Percentiles rank a stretch among this genome's conserved stretches.
Conservation (phyloP, 345 rosid species). For the Nephelium lappaceum region DNA sequence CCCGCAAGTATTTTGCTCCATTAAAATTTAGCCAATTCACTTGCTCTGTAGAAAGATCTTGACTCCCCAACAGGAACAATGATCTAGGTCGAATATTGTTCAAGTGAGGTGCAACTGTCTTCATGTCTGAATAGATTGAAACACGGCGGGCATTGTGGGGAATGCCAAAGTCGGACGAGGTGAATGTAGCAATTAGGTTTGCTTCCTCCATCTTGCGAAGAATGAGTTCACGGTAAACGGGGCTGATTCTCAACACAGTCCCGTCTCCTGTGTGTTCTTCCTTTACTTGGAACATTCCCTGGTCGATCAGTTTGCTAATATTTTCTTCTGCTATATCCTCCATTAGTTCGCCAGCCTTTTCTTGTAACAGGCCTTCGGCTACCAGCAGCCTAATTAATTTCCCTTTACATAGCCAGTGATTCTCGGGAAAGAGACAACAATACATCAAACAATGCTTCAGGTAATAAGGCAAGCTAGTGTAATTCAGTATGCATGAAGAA, state of each 20-base stretch:
- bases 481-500: conserved; percentile 21
- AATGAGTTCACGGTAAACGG: conserved; percentile 21
- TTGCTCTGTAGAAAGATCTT: conserved; percentile 21
- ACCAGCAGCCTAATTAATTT: conserved; percentile 35
- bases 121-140: conserved; percentile 25
- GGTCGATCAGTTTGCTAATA: conserved; percentile 32
- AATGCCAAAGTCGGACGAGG: conserved; percentile 20
- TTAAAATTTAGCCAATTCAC: conserved; percentile 37
- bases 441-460: conserved; percentile 34
- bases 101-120: conserved; percentile 13
- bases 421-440: conserved; percentile 42
- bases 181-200: conserved; percentile 7
- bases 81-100: conserved; percentile 27
- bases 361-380: conserved; percentile 40
- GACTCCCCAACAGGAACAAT: conserved; percentile 35
- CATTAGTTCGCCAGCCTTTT: conserved; percentile 23
- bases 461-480: conserved; percentile 34
- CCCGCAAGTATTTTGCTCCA: conserved; percentile 33
- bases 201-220: conserved; percentile 7
- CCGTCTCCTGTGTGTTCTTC: conserved; percentile 17
- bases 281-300: conserved; percentile 33
- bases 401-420: conserved; percentile 33
- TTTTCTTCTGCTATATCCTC: conserved; percentile 43
- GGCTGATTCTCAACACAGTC: conserved; percentile 20
- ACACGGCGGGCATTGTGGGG: conserved; percentile 20